Percentiles rank a stretch among this genome's conserved stretches.
Conservation (phyloP, 1,284 basidiomycete genomes). For the Tylopilus orsonianus region DNA sequence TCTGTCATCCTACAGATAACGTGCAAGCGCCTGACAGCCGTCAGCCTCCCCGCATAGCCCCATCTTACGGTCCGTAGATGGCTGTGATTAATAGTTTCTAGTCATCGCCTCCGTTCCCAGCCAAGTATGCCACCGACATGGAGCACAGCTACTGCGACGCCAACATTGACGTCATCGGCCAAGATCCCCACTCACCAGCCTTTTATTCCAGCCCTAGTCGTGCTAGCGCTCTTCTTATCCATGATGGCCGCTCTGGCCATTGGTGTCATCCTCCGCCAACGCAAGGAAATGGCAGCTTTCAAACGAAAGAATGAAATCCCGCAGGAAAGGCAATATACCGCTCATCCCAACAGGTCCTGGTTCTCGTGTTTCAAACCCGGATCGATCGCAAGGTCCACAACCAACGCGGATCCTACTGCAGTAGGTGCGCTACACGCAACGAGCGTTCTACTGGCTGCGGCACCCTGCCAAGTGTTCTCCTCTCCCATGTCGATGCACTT, state of each 20-base stretch:
- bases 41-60: conserved; percentile 15
- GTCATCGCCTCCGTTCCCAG: not conserved
- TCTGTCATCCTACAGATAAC: too few relatives aligned
- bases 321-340: not conserved
- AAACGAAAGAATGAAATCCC: not conserved
- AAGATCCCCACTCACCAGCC: conserved; percentile 3
- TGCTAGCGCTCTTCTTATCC: conserved; percentile 16
- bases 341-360: not conserved
- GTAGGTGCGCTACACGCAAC: conserved; percentile 27
- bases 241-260: conserved; percentile 20
- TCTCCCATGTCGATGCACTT: conserved; percentile 25
- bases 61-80: not conserved
- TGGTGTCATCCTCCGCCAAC: conserved; percentile 23
- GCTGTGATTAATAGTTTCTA: not conserved
- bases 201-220: conserved; percentile 27
- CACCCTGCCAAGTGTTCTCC: conserved; percentile 23
- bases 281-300: conserved; percentile 3
- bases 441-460: conserved; percentile 25
- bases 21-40: too few relatives aligned
- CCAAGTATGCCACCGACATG: conserved; percentile 21
- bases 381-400: not conserved
- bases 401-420: conserved; percentile 7
- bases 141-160: conserved; percentile 2
- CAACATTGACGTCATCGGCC: not conserved
- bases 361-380: not conserved